These are phyloP conservation scores for Leucocoprinus sp. DNA, from an alignment of 768 basidiomycete species.

Conservation along the genomic window DNA sequence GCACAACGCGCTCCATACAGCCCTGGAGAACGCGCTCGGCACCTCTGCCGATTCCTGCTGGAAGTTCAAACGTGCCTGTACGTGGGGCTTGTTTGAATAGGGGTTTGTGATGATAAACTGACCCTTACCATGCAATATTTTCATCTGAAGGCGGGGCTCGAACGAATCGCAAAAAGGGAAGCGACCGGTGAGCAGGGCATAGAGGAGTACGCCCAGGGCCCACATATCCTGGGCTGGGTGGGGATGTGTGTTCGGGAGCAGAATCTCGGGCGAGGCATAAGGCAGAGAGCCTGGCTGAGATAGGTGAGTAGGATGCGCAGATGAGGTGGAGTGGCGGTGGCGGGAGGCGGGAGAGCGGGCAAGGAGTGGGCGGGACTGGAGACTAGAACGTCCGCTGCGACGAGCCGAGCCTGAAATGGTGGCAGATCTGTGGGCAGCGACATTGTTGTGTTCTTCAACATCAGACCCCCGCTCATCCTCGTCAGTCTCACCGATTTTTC, in stretches of 20 bases:
- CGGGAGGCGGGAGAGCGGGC: conserved; percentile 38
- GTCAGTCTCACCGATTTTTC: conserved; percentile 45
- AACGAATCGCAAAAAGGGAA: conserved; percentile 86
- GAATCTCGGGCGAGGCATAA: conserved; percentile 84
- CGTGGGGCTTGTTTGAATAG: not conserved
- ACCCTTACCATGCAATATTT: conserved; percentile 72
- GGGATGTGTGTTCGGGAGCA: conserved; percentile 49
- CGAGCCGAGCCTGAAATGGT: conserved; percentile 25
- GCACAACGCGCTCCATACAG: conserved; percentile 61
- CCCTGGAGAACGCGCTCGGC: conserved; percentile 68
- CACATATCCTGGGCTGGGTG: conserved; percentile 88
- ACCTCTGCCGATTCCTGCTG: conserved; percentile 45
- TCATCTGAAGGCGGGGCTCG: conserved; percentile 87
- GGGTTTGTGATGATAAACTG: conserved; percentile 9
- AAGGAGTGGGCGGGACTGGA: conserved; percentile 24
- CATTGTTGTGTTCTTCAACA: conserved; percentile 16
- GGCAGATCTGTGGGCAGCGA: conserved; percentile 30
- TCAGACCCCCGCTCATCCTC: conserved; percentile 27
- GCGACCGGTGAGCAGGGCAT: conserved; percentile 74
- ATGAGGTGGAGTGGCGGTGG: conserved; percentile 39
- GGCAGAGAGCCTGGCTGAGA: conserved; percentile 81
- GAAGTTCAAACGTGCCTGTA: conserved; percentile 57
- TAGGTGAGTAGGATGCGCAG: conserved; percentile 18
- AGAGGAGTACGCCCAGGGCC: conserved; percentile 89
- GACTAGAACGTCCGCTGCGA: conserved; percentile 16